Base-by-base conservation (phyloP, 306 rosid genomes). In the Quercus mongolica region DNA sequence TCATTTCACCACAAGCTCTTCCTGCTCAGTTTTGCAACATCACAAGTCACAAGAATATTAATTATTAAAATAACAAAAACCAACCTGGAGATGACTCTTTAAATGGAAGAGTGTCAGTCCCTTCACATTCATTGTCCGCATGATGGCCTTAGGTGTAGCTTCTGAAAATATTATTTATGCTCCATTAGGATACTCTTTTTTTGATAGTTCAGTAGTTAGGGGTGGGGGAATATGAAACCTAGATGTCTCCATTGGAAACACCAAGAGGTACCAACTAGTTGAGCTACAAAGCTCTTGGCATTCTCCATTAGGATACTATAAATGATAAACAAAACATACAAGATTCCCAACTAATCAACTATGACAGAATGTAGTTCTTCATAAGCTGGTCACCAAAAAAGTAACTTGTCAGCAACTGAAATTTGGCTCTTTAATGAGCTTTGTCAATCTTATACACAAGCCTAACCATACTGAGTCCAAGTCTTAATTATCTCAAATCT, bases 101-200 rank as follows among this genome's bases (percentile, higher is more conserved):
- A 94, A 87, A 89, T 94, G 98, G 86, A 94, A 94, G 71, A 94
- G 94, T 69, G 98, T 94, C 80, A 94, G 85, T 55, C 98, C 98
- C 93, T 94, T 94, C 81, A 94, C 97, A 88, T 94, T 94, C 98
- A 94, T 94, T 44, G 98, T 94, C 87, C 98, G 94, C 98, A 94
- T 87, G 79, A 94, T 92, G 59, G 98, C 98, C 87, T 94, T 94
- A 28, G 98, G 98, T 20, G 98, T 94, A 79, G 98, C 98, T 90
- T 94, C 98, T 94, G 97, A 89, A 90, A 76, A 85, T 61, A 87
- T 77, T 56, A 85, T 64, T 70, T 77, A 76, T 26, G 78, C 76
- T 75, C 81, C 38, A 61, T 75, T 86, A 90, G 80, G 76, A 80
- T 78, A 69, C 78, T 76, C 46, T 41, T 41, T 41, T 41, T 41